Base-by-base conservation (phyloP, 768 basidiomycete species). In the Pleurotus ostreatus region DNA sequence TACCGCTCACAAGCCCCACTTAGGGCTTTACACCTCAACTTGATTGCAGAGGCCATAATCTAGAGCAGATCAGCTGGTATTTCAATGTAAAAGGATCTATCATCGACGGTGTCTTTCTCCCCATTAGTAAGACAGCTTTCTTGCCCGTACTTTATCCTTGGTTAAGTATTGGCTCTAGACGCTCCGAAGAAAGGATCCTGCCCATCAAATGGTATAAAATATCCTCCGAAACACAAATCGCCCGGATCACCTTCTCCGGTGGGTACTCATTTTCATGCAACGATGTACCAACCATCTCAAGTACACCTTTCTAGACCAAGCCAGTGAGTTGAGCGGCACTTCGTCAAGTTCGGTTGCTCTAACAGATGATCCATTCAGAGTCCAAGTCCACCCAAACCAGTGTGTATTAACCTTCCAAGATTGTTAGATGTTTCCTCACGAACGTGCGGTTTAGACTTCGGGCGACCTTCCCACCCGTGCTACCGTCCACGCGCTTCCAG, bases 21-120 rank as follows among this genome's bases (percentile, higher is more conserved):
- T 72, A 78, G 46, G 83, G 77, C 47, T 77, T 77, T 20, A 73
- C 46, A 12, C 84, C 84, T 1, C 63, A 70, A 7, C 64, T 86
- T 8, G 68, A 75, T 57, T 86, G 84, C 67, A 55, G 65, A 4
- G 65, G 68, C 4, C 65, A 63, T 16, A 67, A 43, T 49, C 60
- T 85, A 49, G 72, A 69, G 57, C 62, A 70, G 39, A 77, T 83
- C 55, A 72, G 72, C 49, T 84, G 75, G 70, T 85, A 84, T 65
- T 84, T 79, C 71, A 71, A 84, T 60, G 38, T 86, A 54, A 62
- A 71, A 58, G 83, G 84, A 44, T 82, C 81, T 5, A 59, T 78
- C 18, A 71, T 85, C 40, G 83, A 85, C 60, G 84, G 84, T n/a
- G 61, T 61, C 0, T 84, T 84, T 58, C 62, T 75, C 41, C 71